Percentiles rank a stretch among this genome's conserved stretches.
Evolutionary conservation across 306 rosid species (phyloP).

Genomic region (Fragaria vesca): DNA sequence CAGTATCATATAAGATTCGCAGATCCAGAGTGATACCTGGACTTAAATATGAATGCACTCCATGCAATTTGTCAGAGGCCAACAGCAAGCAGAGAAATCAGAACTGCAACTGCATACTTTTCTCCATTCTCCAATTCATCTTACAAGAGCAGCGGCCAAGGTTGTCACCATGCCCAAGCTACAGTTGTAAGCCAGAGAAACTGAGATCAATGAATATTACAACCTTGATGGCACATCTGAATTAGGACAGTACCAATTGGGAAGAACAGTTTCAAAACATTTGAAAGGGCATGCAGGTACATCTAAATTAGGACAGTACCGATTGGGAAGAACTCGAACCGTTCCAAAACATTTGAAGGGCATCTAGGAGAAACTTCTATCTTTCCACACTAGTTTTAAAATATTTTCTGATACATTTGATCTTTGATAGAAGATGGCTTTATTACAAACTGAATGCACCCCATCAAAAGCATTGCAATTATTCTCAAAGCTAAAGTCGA

Average conservation of each 20-base stretch:
- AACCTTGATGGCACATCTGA: background rate
- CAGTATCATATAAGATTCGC: background rate
- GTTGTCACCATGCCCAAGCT: background rate
- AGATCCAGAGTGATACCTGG: background rate
- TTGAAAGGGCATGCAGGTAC: background rate
- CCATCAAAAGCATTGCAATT: background rate
- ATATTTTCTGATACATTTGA: background rate
- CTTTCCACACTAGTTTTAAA: background rate
- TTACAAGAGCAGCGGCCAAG: background rate
- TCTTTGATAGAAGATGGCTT: background rate
- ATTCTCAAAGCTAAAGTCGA: background rate
- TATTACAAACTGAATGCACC: background rate
- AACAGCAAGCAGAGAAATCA: background rate
- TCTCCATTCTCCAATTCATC: background rate
- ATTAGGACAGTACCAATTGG: background rate
- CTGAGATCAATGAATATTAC: no score
- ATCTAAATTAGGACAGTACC: no score
- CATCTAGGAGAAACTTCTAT: background rate
- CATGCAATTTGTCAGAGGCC: background rate
- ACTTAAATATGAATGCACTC: background rate
- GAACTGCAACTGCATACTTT: background rate
- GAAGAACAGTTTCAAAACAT: background rate
- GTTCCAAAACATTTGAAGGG: background rate
- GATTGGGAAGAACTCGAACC: no score
- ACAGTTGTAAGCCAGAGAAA: background rate